phyloP scores from a whole-genome alignment of 495 filamentous ascomycete genomes.

The Tuber brumale region DNA sequence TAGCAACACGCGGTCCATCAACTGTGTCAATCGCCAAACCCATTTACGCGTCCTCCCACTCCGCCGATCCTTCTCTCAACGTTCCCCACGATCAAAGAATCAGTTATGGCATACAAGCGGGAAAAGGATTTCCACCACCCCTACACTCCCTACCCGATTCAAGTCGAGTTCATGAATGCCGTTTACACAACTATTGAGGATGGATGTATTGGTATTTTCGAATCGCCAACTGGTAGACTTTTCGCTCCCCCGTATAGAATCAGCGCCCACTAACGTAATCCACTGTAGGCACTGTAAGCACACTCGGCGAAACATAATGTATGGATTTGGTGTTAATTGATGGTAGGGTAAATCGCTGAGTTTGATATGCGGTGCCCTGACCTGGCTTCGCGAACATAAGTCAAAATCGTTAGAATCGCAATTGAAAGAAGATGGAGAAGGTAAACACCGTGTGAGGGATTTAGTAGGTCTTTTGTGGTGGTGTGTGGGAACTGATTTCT shows the following conservation, averaged over 20 bases:
- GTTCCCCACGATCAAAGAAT: slow-evolving; percentile 6
- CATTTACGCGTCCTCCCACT: not conserved
- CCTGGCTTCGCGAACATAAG: slow-evolving; percentile 87
- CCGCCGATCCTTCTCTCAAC: not conserved
- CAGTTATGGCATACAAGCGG: slow-evolving; percentile 20
- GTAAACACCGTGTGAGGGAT: slow-evolving; percentile 24
- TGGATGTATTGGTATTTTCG: slow-evolving; percentile 79
- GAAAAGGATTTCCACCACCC: slow-evolving; percentile 75
- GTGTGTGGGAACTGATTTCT: slow-evolving; percentile 20
- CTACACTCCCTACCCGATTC: slow-evolving; percentile 83
- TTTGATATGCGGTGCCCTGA: slow-evolving; percentile 84
- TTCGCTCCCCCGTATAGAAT: slow-evolving; percentile 5
- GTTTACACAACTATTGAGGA: slow-evolving; percentile 75
- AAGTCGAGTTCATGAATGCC: slow-evolving; percentile 80
- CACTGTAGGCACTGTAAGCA: slow-evolving; percentile 42
- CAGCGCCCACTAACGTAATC: slow-evolving; percentile 17
- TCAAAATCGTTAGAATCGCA: slow-evolving; percentile 56
- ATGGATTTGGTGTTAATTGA: slow-evolving; percentile 10
- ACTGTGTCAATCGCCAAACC: not conserved
- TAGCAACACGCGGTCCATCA: not conserved
- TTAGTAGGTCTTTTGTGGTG: not conserved
- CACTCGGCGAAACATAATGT: not conserved
- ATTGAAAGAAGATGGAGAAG: slow-evolving; percentile 37
- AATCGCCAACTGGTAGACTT: slow-evolving; percentile 75
- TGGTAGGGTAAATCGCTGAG: slow-evolving; percentile 89